Base-by-base conservation (phyloP, 2,329 filamentous ascomycete species). In the Lasiodiplodia theobromae region DNA sequence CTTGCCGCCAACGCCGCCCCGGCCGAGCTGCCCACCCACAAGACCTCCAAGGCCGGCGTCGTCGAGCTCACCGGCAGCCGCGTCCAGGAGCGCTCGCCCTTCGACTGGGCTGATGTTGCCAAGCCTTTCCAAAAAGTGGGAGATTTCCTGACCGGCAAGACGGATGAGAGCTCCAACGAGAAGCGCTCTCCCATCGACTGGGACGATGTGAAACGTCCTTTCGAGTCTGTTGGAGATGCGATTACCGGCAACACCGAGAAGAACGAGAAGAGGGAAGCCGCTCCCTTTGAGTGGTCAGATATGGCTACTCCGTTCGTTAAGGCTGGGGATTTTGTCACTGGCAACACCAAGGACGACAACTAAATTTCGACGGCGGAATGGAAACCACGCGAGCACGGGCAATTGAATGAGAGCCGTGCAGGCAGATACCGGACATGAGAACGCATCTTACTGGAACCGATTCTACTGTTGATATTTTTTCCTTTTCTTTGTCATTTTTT, bases 11-110 rank as follows among this genome's bases (percentile, higher is more conserved):
- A 37, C 44, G 60, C 60, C 60, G 60, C 60, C 47, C 60, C 60
- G 28, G 60, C 47, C 47, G n/a, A 52, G 44, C 44, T 64, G 28
- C 60, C 60, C 47, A 64, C 60, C 60, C 60, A 64, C 60, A 64
- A 64, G 60, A n/a, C 60, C 21, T 34, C 60, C 60, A 52, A 38
- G 47, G n/a, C 28, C 31, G 28, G 44, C 31, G 60, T 64, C 31
- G 60, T 64, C 60, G 10, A 62, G 3, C 58, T 62, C 23, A n/a
- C 10, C 60, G 60, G 47, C 60, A 37, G 44, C n/a, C 47, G 44
- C 47, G 47, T 64, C 44, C 28, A 52, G 44, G 31, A 37, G 44
- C 60, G 60, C 60, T 23, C 57, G 4, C 38, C 57, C 23, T 14
- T 60, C 57, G 57, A 60, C 6, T 47, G 38, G 37, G 0, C 1